These are phyloP conservation scores for Gossypium armourianum DNA, from an alignment of 441 rosid species.

Conservation along the genomic window DNA sequence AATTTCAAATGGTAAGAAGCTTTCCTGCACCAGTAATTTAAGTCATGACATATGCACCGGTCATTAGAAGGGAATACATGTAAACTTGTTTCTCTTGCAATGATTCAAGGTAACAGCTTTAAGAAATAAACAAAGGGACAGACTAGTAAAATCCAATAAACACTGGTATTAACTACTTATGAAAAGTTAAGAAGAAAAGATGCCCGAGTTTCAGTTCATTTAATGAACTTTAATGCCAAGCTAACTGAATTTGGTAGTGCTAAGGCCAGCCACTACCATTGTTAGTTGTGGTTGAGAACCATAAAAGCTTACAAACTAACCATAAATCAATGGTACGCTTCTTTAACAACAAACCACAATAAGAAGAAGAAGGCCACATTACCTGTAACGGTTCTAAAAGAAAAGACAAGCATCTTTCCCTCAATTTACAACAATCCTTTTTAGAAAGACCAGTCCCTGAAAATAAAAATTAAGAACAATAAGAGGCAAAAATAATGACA, in stretches of 20 bases:
- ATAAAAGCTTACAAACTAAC: not conserved
- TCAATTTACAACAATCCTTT: conserved; percentile 47
- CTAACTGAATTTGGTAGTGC: not conserved
- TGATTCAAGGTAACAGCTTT: not conserved
- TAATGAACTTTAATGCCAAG: not conserved
- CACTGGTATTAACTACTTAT: not conserved
- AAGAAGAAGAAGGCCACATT: conserved; percentile 13
- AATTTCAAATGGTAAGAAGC: not conserved
- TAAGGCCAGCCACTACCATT: not conserved
- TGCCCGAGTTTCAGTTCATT: not conserved
- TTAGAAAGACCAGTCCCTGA: conserved; percentile 69
- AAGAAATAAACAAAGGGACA: not conserved
- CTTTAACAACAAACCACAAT: not conserved
- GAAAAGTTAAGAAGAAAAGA: not conserved
- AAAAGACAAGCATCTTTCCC: conserved; percentile 57
- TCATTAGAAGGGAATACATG: not conserved
- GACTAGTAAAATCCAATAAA: not conserved
- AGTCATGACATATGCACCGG: not conserved
- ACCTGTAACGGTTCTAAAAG: conserved; percentile 59
- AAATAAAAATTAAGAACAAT: not conserved
- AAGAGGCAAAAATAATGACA: conserved; percentile 3
- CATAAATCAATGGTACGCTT: not conserved
- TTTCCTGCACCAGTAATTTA: not conserved
- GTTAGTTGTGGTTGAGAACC: not conserved
- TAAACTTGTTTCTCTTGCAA: not conserved